phyloP scores from a whole-genome alignment of 768 basidiomycete species.

The Polyporus arcularius region DNA sequence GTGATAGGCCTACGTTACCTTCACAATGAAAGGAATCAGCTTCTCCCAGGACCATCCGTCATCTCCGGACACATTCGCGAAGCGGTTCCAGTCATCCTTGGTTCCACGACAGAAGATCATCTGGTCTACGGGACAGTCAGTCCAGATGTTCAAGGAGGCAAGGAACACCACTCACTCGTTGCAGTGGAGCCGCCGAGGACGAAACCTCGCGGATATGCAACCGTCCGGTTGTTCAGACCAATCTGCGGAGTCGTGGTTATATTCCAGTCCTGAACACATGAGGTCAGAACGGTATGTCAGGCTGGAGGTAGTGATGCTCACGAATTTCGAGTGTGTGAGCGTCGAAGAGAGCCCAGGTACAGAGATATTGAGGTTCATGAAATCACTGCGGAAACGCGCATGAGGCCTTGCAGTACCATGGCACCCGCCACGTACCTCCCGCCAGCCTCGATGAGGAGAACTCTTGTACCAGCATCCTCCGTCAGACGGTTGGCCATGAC shows the following conservation, averaged over 20 bases:
- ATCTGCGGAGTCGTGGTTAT: constrained; percentile 28
- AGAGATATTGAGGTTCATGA: neutral
- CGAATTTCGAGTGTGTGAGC: neutral
- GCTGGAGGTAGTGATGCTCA: neutral
- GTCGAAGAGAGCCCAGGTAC: neutral
- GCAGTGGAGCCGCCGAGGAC: constrained; percentile 29
- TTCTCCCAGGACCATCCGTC: constrained; percentile 27
- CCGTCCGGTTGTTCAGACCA: constrained; percentile 20
- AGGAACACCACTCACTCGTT: constrained; percentile 22
- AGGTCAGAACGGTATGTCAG: neutral
- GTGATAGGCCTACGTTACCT: constrained; percentile 1
- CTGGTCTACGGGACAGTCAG: neutral
- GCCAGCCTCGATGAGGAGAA: constrained; percentile 17
- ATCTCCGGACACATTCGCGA: constrained; percentile 26
- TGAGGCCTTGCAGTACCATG: neutral
- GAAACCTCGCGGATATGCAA: constrained; percentile 26
- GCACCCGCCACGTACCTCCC: neutral
- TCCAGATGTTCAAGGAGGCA: neutral
- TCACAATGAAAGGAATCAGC: constrained; percentile 18
- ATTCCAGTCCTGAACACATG: constrained; percentile 24
- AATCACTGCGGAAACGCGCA: neutral
- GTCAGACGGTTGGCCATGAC: constrained; percentile 7
- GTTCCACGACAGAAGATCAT: constrained; percentile 7
- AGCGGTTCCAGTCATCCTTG: constrained; percentile 23
- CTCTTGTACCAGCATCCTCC: neutral